Evolutionary conservation across 2,329 filamentous ascomycete genomes (phyloP).

Genomic region (Fusarium sp.): DNA sequence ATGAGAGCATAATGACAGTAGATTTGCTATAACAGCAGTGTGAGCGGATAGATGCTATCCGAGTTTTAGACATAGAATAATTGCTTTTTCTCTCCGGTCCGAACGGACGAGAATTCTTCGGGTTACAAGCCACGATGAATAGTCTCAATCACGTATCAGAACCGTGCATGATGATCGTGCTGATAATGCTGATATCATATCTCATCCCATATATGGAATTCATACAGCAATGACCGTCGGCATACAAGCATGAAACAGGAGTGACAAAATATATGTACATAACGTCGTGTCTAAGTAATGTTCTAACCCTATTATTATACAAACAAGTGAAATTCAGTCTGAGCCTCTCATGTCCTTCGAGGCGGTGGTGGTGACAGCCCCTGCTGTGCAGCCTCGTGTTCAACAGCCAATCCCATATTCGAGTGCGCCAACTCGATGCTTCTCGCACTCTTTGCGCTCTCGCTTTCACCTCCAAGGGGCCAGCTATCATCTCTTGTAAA

Average conservation of each 20-base stretch:
- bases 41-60: background rate
- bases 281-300: slow-evolving; percentile 22
- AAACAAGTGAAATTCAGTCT: slow-evolving; percentile 7
- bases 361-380: slow-evolving; percentile 38
- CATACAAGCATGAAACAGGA: background rate
- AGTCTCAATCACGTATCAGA: background rate
- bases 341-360: slow-evolving; percentile 16
- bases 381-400: slow-evolving; percentile 30
- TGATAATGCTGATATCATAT: background rate
- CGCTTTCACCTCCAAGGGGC: slow-evolving; percentile 19
- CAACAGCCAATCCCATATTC: slow-evolving; percentile 33
- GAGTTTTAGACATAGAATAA: background rate
- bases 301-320: slow-evolving; percentile 17
- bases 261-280: slow-evolving; percentile 5
- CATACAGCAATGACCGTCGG: no score
- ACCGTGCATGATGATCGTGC: background rate
- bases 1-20: no score
- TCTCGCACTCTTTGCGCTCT: slow-evolving; percentile 22
- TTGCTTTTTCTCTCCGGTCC: background rate
- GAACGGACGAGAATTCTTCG: background rate
- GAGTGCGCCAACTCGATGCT: slow-evolving; percentile 34
- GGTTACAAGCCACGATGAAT: rapidly evolving
- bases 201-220: background rate
- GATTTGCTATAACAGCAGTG: background rate
- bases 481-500: slow-evolving; percentile 25